These are phyloP conservation scores for Hypoxylon sp. DNA, from an alignment of 2,329 filamentous ascomycete species.

Conservation along the genomic window DNA sequence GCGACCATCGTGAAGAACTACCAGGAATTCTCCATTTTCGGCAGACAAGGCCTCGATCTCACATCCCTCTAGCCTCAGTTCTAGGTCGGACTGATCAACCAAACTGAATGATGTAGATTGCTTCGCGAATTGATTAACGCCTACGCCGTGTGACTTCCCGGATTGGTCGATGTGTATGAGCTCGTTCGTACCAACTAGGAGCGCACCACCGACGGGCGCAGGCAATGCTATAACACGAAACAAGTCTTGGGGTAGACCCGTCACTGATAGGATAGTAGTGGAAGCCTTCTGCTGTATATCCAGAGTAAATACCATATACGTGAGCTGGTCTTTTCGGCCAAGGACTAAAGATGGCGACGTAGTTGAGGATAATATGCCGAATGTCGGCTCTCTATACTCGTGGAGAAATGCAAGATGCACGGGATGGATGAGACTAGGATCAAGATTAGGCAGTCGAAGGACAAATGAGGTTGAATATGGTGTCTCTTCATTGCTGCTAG, in stretches of 20 bases:
- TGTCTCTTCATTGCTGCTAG: slow-evolving; percentile 70
- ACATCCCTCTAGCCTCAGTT: slow-evolving; percentile 85
- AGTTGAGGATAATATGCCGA: slow-evolving; percentile 90
- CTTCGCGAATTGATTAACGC: slow-evolving; percentile 90
- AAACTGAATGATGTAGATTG: slow-evolving; percentile 87
- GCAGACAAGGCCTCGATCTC: slow-evolving; percentile 81
- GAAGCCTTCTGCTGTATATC: slow-evolving; percentile 94
- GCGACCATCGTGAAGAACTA: slow-evolving; percentile 82
- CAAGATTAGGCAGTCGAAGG: slow-evolving; percentile 87
- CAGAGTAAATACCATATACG: slow-evolving; percentile 94
- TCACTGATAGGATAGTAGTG: slow-evolving; percentile 90
- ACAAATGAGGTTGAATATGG: slow-evolving; percentile 95
- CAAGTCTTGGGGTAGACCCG: slow-evolving; percentile 87
- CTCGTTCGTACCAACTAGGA: slow-evolving; percentile 90
- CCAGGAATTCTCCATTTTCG: slow-evolving; percentile 85
- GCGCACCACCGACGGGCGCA: slow-evolving; percentile 86
- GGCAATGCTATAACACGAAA: slow-evolving; percentile 86
- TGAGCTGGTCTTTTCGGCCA: slow-evolving; percentile 86
- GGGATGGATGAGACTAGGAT: slow-evolving; percentile 88
- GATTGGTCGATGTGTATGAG: slow-evolving; percentile 96
- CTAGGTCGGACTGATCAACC: slow-evolving; percentile 85
- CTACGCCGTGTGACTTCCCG: slow-evolving; percentile 92
- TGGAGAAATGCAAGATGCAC: slow-evolving; percentile 93
- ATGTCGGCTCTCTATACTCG: slow-evolving; percentile 97
- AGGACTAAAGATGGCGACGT: slow-evolving; percentile 81